Conservation (phyloP, 106 monocot genomes). For the Dendrobium catenatum region DNA sequence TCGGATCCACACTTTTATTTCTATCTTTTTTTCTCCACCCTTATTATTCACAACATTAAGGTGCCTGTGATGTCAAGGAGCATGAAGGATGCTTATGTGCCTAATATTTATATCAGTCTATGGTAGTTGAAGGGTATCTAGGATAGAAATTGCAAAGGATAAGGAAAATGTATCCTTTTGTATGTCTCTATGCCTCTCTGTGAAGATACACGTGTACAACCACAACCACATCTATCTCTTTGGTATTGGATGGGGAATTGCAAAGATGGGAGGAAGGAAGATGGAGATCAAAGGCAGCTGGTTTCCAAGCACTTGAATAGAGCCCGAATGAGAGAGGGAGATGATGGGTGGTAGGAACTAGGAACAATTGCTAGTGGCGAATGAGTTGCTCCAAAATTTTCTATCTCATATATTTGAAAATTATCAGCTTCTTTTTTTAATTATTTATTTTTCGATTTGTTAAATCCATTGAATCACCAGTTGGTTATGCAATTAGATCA, state of each 20-base stretch:
- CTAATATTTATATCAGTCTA: too few relatives aligned
- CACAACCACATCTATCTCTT: too few relatives aligned
- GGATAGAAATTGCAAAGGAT: too few relatives aligned
- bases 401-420: not conserved
- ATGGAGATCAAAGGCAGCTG: not conserved
- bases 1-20: not conserved
- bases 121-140: too few relatives aligned
- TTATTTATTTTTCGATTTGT: not conserved
- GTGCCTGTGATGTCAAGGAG: not conserved
- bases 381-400: not conserved
- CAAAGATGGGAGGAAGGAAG: too few relatives aligned
- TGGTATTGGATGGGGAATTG: too few relatives aligned
- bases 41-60: not conserved
- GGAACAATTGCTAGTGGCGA: not conserved
- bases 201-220: too few relatives aligned
- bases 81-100: too few relatives aligned
- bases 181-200: too few relatives aligned
- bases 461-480: not conserved
- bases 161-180: too few relatives aligned
- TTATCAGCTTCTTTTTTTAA: not conserved
- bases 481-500: not conserved
- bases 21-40: not conserved
- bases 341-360: not conserved
- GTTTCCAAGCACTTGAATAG: not conserved
- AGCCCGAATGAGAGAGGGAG: not conserved